These are phyloP conservation scores for Podochytrium sp. DNA, from an alignment of 192 early-diverging fungal genomes.

Conservation along the genomic window DNA sequence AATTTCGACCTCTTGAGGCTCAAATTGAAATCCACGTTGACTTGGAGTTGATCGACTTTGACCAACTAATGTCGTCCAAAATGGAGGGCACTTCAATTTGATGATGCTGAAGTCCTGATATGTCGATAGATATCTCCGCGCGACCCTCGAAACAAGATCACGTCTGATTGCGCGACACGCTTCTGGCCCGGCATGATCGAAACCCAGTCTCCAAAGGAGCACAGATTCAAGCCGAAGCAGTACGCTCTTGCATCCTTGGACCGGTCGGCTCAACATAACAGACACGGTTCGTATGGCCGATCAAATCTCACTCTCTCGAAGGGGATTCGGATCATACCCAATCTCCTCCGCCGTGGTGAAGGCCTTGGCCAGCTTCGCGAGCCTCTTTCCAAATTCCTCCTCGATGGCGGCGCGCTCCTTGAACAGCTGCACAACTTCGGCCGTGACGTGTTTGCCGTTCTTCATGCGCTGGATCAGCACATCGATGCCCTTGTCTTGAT, in stretches of 20 bases:
- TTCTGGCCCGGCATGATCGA: too few species aligned
- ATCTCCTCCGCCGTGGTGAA: conserved; percentile 58
- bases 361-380: conserved; percentile 53
- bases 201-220: too few species aligned
- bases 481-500: conserved; percentile 54
- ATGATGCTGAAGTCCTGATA: too few species aligned
- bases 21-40: not conserved
- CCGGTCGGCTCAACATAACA: too few species aligned
- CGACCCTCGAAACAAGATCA: too few species aligned
- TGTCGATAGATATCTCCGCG: too few species aligned
- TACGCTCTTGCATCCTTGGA: too few species aligned
- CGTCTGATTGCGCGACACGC: too few species aligned
- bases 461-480: conserved; percentile 51
- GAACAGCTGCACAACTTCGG: conserved; percentile 49
- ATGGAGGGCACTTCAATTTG: too few species aligned
- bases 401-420: conserved; percentile 58
- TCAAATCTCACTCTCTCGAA: not conserved
- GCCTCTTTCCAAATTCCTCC: conserved; percentile 60
- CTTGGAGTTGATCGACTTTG: not conserved
- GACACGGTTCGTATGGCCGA: too few species aligned
- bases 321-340: conserved; percentile 44
- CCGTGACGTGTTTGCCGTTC: conserved; percentile 52
- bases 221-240: too few species aligned
- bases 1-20: not conserved
- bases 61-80: too few species aligned